Evolutionary conservation across 768 basidiomycete genomes (phyloP), one percentile per base, ranked within the genome.

Genomic region (Phylloporus sp.): DNA sequence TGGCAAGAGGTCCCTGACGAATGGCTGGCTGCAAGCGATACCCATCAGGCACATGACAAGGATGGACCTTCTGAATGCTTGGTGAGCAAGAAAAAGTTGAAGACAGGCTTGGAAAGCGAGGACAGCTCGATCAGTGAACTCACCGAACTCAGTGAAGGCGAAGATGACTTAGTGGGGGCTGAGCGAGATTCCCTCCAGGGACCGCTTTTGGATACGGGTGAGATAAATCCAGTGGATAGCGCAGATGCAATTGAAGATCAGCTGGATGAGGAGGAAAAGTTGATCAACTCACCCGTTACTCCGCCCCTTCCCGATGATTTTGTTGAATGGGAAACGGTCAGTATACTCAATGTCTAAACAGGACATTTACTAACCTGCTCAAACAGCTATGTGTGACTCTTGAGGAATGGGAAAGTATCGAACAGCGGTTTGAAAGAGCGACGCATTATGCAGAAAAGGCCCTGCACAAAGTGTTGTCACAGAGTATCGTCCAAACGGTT

Each of bases 321-420:
- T 59, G 67, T 91, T 35, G 93, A 95, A 68, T 97, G 95, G 94
- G 91, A 95, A 73, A 88, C 88, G 60, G 94, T 92, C 53, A 61
- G 82, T 73, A 39, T 29, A 45, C 41, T n/a, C 6, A 7, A 32
- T 15, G 3, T 36, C 34, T 29, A 3, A 12, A 13, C 16, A 5
- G 8, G 8, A 16, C 22, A 34, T 41, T 40, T 20, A 55, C 51
- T 58, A 2, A 51, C 34, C 20, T 15, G 5, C 24, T n/a, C 16
- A 26, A 41, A 20, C 55, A 95, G 92, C 82, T 95, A 56, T 93
- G 91, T 61, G 81, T 85, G 6, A 88, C 87, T 15, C 76, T 92
- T 3, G 73, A 79, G 12, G 92, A 97, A 57, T 97, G 93, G 93
- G 86, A 92, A 57, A 77, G 78, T 44, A 80, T 93, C 40, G 80